Evolutionary conservation across 768 basidiomycete genomes (phyloP), one percentile per base, ranked within the genome.

Genomic region (Clavulina sp.): DNA sequence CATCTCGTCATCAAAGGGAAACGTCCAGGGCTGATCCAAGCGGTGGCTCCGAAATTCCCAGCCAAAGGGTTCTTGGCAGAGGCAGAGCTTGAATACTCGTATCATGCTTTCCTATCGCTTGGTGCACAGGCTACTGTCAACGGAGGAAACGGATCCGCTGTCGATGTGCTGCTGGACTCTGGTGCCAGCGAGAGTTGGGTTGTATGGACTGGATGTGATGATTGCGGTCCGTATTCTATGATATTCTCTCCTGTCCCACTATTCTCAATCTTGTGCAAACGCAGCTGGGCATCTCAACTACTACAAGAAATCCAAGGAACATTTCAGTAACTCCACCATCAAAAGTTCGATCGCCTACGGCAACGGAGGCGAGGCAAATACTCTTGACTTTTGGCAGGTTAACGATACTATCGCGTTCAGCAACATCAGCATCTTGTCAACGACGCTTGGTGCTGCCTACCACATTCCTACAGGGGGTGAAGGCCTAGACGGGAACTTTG

Each of bases 391-490:
- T 0, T 50, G 48, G 53, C 5, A 49, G 4, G 44, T 54, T 41
- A 29, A 50, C 29, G 53, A 54, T 24, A 54, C 44, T 31, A 38
- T 54, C 5, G 29, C 53, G 4, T 40, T 54, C 13, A 49, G 53
- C 18, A 30, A 0, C 19, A 4, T 53, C 29, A 18, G 21, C 9
- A 21, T 9, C 13, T n/a, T n/a, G 7, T 49, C n/a, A 5, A 9
- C 48, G 7, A n/a, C 16, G 5, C 31, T 21, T 9, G 16, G 19
- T 29, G 9, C 48, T n/a, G 19, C 29, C 48, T n/a, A 49, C 31
- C 18, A 5, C 23, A 7, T 9, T 26, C 19, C 4, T 36, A 36
- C 33, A 9, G n/a, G n/a, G 18, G 33, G 21, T 3, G 41, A 44
- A 9, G 41, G 47, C 36, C 53, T 36, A 13, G n/a, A 26, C 9